Evolutionary conservation across 192 early-diverging fungal species (phyloP).

Genomic region (Coemansia sp.): DNA sequence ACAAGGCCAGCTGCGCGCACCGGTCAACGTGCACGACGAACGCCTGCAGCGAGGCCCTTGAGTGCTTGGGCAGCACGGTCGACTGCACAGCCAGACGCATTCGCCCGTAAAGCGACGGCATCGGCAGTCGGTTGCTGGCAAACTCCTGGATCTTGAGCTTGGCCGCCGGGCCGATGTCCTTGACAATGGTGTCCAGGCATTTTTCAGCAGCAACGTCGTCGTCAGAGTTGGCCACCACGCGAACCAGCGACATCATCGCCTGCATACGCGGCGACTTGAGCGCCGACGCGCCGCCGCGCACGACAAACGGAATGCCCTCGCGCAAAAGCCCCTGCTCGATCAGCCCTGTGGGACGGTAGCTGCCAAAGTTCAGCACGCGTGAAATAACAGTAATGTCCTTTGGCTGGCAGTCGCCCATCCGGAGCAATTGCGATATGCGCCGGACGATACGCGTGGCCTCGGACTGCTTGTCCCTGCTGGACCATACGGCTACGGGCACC

Average conservation of each 20-base stretch:
- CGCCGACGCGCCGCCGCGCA: slow-evolving; percentile 43
- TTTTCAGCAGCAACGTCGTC: slow-evolving; percentile 33
- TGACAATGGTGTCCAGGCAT: slow-evolving; percentile 29
- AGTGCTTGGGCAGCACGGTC: slow-evolving; percentile 4
- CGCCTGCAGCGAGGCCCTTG: slow-evolving; percentile 15
- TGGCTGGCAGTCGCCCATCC: slow-evolving; percentile 63
- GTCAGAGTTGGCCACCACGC: slow-evolving; percentile 28
- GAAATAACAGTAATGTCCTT: slow-evolving; percentile 65
- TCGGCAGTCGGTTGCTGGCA: neutral
- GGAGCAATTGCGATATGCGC: slow-evolving; percentile 34
- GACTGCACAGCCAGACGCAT: neutral
- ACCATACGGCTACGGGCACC: slow-evolving; percentile 50
- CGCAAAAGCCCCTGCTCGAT: slow-evolving; percentile 59
- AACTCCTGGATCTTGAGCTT: slow-evolving; percentile 7
- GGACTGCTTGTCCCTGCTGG: slow-evolving; percentile 54
- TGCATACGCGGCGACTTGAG: slow-evolving; percentile 39
- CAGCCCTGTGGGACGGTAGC: slow-evolving; percentile 50
- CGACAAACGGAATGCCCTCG: slow-evolving; percentile 32
- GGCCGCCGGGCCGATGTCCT: slow-evolving; percentile 17
- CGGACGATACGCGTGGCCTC: slow-evolving; percentile 56
- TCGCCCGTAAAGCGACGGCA: neutral
- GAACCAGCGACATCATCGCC: slow-evolving; percentile 36
- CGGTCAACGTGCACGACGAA: slow-evolving; percentile 13
- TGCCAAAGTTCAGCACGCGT: slow-evolving; percentile 59
- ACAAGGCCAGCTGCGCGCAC: slow-evolving; percentile 10